Evolutionary conservation across 257 asterid species (phyloP).

Genomic region (Solanum pinnatisectum): DNA sequence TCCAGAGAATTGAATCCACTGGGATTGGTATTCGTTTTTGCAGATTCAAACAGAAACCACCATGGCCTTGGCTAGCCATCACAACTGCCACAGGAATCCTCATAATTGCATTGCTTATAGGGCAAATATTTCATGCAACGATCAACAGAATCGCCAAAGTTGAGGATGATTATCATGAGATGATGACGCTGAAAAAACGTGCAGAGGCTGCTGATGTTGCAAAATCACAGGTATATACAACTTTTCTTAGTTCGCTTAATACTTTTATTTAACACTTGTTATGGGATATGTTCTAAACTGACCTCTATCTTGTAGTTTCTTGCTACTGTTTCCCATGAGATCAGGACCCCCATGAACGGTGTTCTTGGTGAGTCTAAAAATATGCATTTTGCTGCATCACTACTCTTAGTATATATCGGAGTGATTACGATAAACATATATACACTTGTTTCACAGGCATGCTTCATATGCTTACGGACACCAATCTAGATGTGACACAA

Average conservation of each 20-base stretch:
- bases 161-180: slow-evolving; percentile 68
- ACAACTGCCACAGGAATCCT: slow-evolving; percentile 40
- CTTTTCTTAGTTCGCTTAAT: background rate
- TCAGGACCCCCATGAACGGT: slow-evolving; percentile 99
- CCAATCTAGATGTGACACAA: slow-evolving; percentile 86
- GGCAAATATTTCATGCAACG: slow-evolving; percentile 65
- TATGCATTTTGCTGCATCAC: background rate
- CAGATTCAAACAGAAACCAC: slow-evolving; percentile 87
- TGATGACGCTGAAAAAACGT: slow-evolving; percentile 73
- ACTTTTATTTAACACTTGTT: background rate
- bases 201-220: slow-evolving; percentile 95
- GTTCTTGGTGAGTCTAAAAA: slow-evolving; percentile 66
- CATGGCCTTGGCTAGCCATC: slow-evolving; percentile 85
- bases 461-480: slow-evolving; percentile 98
- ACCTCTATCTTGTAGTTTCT: slow-evolving; percentile 62
- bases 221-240: slow-evolving; percentile 61
- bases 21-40: slow-evolving; percentile 2
- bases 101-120: slow-evolving; percentile 51
- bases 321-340: slow-evolving; percentile 98
- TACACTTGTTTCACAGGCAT: slow-evolving; percentile 43
- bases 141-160: slow-evolving; percentile 76
- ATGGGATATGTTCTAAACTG: background rate
- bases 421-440: background rate
- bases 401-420: background rate
- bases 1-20: background rate